A percentile compares a stretch with the other conserved stretches of the same genome.
Conservation (phyloP, 176 grass and related monocot species). For the Bolboschoenus planiculmis region DNA sequence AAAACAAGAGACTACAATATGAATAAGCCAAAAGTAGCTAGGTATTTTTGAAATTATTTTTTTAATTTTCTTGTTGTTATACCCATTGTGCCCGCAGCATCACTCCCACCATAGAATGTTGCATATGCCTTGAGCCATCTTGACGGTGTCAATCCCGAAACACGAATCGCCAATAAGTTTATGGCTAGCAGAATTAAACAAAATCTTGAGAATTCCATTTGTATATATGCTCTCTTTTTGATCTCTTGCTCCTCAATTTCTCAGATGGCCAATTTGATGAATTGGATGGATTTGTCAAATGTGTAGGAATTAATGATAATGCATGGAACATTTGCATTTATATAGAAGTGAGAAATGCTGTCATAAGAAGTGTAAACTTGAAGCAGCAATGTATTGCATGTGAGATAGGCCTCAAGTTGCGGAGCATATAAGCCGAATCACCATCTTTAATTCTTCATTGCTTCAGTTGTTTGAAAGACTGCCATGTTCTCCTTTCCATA, state of each 20-base stretch:
- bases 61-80: not conserved
- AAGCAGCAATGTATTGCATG: constrained; percentile 23
- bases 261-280: not conserved
- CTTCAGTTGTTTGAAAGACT: constrained; percentile 16
- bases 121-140: constrained; percentile 30
- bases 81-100: constrained; percentile 47
- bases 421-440: not conserved
- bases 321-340: constrained; percentile 1
- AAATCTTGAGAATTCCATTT: constrained; percentile 5
- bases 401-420: constrained; percentile 15
- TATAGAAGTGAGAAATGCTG: constrained; percentile 9
- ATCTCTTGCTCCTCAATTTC: not conserved
- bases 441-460: constrained; percentile 13
- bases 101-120: constrained; percentile 43
- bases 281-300: not conserved
- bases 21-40: no score
- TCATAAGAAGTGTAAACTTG: constrained; percentile 17
- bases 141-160: not conserved
- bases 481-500: constrained; percentile 7
- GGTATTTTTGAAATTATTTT: not conserved
- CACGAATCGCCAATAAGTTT: not conserved
- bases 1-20: not conserved
- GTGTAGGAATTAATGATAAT: not conserved
- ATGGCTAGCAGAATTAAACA: constrained; percentile 16
- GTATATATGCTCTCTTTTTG: not conserved